Conservation (phyloP, 2,329 filamentous ascomycete species). For the Parastagonospora nodorum region DNA sequence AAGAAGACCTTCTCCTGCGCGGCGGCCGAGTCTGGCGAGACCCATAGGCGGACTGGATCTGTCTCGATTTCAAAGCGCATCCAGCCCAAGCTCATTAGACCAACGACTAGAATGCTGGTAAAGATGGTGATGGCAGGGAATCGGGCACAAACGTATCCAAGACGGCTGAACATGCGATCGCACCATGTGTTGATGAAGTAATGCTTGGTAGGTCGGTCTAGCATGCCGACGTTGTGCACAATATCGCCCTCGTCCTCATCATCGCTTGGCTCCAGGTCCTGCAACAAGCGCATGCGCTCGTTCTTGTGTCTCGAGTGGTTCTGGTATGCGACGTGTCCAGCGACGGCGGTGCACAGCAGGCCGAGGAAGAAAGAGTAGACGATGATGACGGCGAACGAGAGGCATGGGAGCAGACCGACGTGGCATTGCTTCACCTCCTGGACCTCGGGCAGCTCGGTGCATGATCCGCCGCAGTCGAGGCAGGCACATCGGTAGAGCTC, state of each 20-base stretch:
- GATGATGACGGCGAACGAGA: conserved; percentile 91
- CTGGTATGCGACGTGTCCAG: conserved; percentile 76
- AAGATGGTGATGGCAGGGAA: conserved; percentile 86
- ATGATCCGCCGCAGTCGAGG: conserved; percentile 87
- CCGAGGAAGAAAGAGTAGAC: conserved; percentile 79
- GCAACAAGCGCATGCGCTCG: conserved; percentile 83
- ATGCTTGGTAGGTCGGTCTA: conserved; percentile 76
- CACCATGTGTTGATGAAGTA: conserved; percentile 86
- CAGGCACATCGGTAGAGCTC: conserved; percentile 88
- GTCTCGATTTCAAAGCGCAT: conserved; percentile 85
- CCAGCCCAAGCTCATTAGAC: conserved; percentile 84
- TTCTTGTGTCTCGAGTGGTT: conserved; percentile 75
- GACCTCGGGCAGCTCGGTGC: conserved; percentile 80
- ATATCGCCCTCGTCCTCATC: conserved; percentile 93
- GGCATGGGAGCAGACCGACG: conserved; percentile 86
- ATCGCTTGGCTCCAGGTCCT: conserved; percentile 82
- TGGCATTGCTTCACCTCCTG: conserved; percentile 72
- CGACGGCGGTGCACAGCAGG: conserved; percentile 67
- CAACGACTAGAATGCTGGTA: conserved; percentile 74
- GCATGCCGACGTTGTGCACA: conserved; percentile 74
- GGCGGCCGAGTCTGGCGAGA: conserved; percentile 89
- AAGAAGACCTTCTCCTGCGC: conserved; percentile 95
- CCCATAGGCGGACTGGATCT: conserved; percentile 91
- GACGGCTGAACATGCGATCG: conserved; percentile 76
- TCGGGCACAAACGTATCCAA: conserved; percentile 79